Conservation (phyloP, 192 early-diverging fungal genomes). For the Gigaspora rosea region DNA sequence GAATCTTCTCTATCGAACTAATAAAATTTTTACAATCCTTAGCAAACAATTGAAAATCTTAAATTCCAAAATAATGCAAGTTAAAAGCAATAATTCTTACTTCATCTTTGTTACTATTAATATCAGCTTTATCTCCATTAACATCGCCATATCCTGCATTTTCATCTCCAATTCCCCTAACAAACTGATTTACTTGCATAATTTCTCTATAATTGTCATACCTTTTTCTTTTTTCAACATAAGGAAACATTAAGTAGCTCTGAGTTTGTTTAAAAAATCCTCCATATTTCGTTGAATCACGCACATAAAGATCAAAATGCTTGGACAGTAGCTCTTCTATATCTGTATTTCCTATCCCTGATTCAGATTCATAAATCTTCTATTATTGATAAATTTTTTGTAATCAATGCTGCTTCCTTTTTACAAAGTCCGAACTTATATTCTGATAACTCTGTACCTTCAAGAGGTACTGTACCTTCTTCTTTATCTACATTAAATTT, state of each 20-base stretch:
- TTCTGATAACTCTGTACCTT: conserved; percentile 81
- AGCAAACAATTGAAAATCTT: not conserved
- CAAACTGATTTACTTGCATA: conserved; percentile 63
- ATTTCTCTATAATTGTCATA: conserved; percentile 94
- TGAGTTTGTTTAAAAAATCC: conserved; percentile 79
- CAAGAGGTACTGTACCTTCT: conserved; percentile 77
- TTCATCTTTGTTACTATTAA: not conserved
- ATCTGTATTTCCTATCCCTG: conserved; percentile 56
- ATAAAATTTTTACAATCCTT: not conserved
- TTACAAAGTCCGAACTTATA: conserved; percentile 66
- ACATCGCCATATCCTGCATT: conserved; percentile 33
- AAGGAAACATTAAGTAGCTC: conserved; percentile 88
- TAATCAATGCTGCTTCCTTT: conserved; percentile 58
- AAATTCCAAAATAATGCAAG: not conserved
- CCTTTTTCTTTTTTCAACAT: conserved; percentile 74
- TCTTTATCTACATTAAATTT: conserved; percentile 40
- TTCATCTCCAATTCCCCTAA: conserved; percentile 31
- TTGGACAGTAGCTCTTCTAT: conserved; percentile 49
- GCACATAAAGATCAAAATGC: conserved; percentile 84
- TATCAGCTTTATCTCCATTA: conserved; percentile 31
- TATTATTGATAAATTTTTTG: conserved; percentile 64
- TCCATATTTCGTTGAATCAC: conserved; percentile 70
- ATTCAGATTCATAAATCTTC: conserved; percentile 66
- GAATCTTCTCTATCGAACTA: conserved; percentile 38
- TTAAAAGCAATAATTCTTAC: not conserved